These are phyloP conservation scores for Pharus latifolius DNA, from an alignment of 176 grass and related monocot genomes.

Conservation along the genomic window DNA sequence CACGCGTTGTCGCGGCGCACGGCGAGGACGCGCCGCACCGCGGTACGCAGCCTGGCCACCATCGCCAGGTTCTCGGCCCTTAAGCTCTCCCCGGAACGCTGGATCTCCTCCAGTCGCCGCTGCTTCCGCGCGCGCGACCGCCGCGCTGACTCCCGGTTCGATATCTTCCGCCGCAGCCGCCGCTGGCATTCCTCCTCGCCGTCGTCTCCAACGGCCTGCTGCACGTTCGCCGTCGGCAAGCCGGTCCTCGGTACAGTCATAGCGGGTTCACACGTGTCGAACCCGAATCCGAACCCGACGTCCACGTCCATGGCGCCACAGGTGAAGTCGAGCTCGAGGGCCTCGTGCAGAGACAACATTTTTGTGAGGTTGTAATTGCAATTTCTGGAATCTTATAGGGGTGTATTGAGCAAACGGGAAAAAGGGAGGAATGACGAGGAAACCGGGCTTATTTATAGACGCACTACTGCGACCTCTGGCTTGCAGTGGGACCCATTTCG, in stretches of 20 bases:
- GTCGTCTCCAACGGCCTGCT: not conserved
- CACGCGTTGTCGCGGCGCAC: constrained; percentile 12
- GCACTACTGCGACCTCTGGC: not conserved
- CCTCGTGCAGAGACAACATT: constrained; percentile 29
- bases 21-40: not conserved
- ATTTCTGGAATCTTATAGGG: not conserved
- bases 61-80: not conserved
- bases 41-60: not conserved
- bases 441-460: constrained; percentile 21
- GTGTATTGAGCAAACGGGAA: not conserved
- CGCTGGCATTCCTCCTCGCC: not conserved
- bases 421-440: constrained; percentile 19
- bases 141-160: constrained; percentile 65
- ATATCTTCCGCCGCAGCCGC: constrained; percentile 29
- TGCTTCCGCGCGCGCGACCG: constrained; percentile 38
- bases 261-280: not conserved
- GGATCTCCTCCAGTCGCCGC: constrained; percentile 24
- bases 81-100: constrained; percentile 2
- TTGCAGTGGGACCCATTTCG: not conserved
- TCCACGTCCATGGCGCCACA: constrained; percentile 4
- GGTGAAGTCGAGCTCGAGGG: constrained; percentile 10
- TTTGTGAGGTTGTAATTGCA: not conserved
- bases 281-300: not conserved
- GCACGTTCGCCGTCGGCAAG: not conserved
- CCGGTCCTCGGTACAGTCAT: no score